Evolutionary conservation across 257 asterid genomes (phyloP), one percentile per base, ranked within the genome.

Genomic region (Echium plantagineum): DNA sequence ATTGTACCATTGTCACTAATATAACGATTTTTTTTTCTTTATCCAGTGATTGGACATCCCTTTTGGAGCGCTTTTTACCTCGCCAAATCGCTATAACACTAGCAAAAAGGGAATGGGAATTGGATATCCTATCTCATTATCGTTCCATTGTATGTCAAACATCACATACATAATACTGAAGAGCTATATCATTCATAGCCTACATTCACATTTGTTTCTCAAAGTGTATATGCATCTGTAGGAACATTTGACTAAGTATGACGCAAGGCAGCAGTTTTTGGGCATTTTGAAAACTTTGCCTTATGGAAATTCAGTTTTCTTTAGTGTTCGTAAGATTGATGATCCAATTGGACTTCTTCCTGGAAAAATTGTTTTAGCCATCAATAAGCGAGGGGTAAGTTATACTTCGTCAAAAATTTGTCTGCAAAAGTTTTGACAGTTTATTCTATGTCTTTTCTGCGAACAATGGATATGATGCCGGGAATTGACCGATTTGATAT

Each of bases 331-430:
- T 35, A 93, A 93, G 81, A 93, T 89, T 77, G 97, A 93, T 75
- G 99, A 93, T 74, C 99, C 99, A 51, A 86, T 93, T 69, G 99
- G 99, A 66, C 94, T 93, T 17, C 73, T 93, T 66, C 99, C 99
- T 0, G 99, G 97, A 62, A 93, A 81, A 75, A 81, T 93, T 26
- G 64, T 93, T 58, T 71, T 93, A 65, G 99, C 95, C 74, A 93
- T 93, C 52, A 93, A 93, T 72, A 93, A 93, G 75, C 96, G 99
- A 6, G 99, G 99, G 87, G 99, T 93, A 69, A 75, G 91, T 66
- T 52, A 6, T 51, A 15, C 24, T 20, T 8, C 21, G 5, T 55
- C 0, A 55, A 19, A 21, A 19, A 21, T 3, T 1, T 55, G 28
- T 21, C 24, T 10, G 55, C 31, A 15, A 28, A 24, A 64, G 13